A percentile compares a stretch with the other conserved stretches of the same genome.
Conservation (phyloP, 164 flowering plant species). For the Paratinospora sagittata region DNA sequence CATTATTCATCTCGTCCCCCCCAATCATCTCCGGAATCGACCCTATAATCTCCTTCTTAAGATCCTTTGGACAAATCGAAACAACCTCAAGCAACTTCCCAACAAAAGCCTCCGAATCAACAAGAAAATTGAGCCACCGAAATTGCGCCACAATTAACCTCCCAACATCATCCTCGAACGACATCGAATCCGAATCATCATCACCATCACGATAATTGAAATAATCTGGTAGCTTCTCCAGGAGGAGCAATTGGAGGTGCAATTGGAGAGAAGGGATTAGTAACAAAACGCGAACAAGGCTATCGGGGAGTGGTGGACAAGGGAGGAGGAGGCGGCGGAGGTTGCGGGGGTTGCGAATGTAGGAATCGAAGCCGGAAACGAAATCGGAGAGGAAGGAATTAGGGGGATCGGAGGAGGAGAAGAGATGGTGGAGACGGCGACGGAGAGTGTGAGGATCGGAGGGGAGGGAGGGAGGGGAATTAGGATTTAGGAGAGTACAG, state of each 20-base stretch:
- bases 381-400: constrained; percentile 44
- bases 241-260: constrained; percentile 51
- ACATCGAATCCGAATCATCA: constrained; percentile 5
- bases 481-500: constrained; percentile 52
- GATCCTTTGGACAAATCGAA: constrained; percentile 53
- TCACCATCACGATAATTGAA: constrained; percentile 27
- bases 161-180: constrained; percentile 53
- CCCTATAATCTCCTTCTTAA: constrained; percentile 85
- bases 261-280: constrained; percentile 61
- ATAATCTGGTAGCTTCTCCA: constrained; percentile 78
- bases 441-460: constrained; percentile 52
- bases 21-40: constrained; percentile 84
- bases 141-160: constrained; percentile 66
- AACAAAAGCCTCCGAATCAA: constrained; percentile 47
- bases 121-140: constrained; percentile 83
- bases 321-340: constrained; percentile 51
- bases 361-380: constrained; percentile 50
- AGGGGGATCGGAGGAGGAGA: constrained; percentile 33
- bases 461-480: constrained; percentile 57
- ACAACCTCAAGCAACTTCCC: constrained; percentile 66
- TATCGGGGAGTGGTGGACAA: constrained; percentile 29
- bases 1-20: constrained; percentile 38
- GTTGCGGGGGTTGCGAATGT: constrained; percentile 35
- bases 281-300: constrained; percentile 53
- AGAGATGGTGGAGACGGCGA: constrained; percentile 36